Base-by-base conservation (phyloP, 192 early-diverging fungal species). In the Gryganskiella cystojenkinii region DNA sequence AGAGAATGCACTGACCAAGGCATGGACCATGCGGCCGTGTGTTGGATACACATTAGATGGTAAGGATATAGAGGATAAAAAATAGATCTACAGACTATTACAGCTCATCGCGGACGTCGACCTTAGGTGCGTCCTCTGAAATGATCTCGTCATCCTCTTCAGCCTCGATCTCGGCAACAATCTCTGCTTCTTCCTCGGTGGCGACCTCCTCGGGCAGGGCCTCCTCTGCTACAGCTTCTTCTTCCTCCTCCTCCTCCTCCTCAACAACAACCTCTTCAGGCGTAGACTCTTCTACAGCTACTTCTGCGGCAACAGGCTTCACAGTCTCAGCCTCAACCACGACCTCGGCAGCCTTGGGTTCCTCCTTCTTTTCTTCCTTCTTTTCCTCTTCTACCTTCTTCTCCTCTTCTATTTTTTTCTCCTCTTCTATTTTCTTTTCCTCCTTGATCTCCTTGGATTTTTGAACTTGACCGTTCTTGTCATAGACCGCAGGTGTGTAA, bases 401-500 rank as follows among this genome's bases (percentile, higher is more conserved):
- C 6, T 56, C 45, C 6, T 44, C 33, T 28, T 51, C 28, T 15
- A 25, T 40, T 2, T 14, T 46, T 24, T 34, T 37, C 27, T 33
- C 44, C 20, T 31, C 49, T 3, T 13, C 30, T 8, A 42, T 22
- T 1, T 54, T 40, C 0, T 4, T 28, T 28, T 59, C 71, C 7
- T 44, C 42, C 0, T 52, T n/a, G 2, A 24, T 40, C 15, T 59
- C 63, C 24, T 66, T 40, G 0, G 37, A n/a, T n/a, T n/a, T n/a
- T n/a, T n/a, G n/a, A n/a, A n/a, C n/a, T n/a, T n/a, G n/a, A n/a
- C n/a, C n/a, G n/a, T n/a, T n/a, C n/a, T n/a, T 22, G 3, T 17
- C 49, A 42, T 33, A 78, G 14, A 60, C 56, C 31, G 47, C 66
- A 3, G 74, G 74, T 15, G 33, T 9, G 42, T 78, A 22, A 2